phyloP scores from a whole-genome alignment of 768 basidiomycete species.

The Auriscalpium orientale region DNA sequence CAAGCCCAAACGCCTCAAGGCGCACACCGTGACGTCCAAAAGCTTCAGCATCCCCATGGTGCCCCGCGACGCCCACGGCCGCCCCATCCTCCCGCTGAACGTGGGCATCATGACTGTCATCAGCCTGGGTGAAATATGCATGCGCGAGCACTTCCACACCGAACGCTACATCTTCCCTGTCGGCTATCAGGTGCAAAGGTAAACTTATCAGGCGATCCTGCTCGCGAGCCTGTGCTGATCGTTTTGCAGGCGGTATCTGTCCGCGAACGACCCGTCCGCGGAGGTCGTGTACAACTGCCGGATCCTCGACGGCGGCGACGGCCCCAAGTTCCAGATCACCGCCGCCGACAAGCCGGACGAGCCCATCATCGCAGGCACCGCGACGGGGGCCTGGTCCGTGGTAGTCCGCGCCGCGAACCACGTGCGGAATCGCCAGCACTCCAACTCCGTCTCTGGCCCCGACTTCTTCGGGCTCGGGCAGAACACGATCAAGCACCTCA shows the following conservation, averaged over 20 bases:
- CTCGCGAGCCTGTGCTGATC: constrained; percentile 5
- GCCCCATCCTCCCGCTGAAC: constrained; percentile 68
- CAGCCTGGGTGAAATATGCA: constrained; percentile 65
- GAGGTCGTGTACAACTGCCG: constrained; percentile 78
- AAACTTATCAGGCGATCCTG: background rate
- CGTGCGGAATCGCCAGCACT: constrained; percentile 74
- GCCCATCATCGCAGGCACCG: constrained; percentile 76
- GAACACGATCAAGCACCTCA: constrained; percentile 83
- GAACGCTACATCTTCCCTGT: constrained; percentile 87
- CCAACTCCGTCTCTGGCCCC: constrained; percentile 81
- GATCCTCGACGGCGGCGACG: constrained; percentile 79
- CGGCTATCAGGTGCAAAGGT: constrained; percentile 79
- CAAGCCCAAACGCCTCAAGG: constrained; percentile 73
- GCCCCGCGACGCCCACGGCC: constrained; percentile 62
- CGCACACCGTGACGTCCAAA: constrained; percentile 74
- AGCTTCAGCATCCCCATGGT: constrained; percentile 73
- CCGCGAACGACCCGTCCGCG: constrained; percentile 55
- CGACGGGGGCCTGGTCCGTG: constrained; percentile 80
- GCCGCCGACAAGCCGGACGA: constrained; percentile 64
- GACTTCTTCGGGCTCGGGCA: constrained; percentile 85
- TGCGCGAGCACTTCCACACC: constrained; percentile 81
- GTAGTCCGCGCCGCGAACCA: constrained; percentile 79
- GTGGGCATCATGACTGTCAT: constrained; percentile 86
- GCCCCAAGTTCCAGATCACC: constrained; percentile 79
- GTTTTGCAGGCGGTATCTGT: constrained; percentile 59